Conservation (phyloP, 306 rosid species). For the Dryas alaskensis region DNA sequence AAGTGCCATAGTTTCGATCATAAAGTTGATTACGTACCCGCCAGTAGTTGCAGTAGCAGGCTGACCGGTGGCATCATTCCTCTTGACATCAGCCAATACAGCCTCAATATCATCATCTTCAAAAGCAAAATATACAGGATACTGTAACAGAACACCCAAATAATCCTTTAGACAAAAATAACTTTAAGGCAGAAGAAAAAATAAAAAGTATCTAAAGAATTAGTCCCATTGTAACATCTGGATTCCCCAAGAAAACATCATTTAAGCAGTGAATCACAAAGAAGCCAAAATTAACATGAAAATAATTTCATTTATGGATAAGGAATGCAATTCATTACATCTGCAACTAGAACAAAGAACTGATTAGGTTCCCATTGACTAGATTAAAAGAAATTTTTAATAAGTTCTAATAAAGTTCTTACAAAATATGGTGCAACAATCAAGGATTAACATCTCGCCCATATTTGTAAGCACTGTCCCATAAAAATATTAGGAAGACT, state of each 20-base stretch:
- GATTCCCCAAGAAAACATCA: background rate
- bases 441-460: too few species aligned
- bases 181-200: background rate
- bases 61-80: constrained; percentile 89
- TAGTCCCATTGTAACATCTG: background rate
- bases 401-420: too few species aligned
- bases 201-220: background rate
- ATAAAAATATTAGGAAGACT: too few species aligned
- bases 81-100: constrained; percentile 81
- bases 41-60: constrained; percentile 99
- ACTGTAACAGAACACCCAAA: constrained; percentile 54
- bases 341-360: background rate
- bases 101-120: constrained; percentile 70
- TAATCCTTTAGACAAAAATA: constrained; percentile 7
- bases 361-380: too few species aligned
- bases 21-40: constrained; percentile 60
- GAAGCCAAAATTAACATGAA: background rate
- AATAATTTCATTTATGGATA: background rate
- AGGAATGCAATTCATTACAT: background rate
- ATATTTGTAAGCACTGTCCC: too few species aligned
- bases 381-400: too few species aligned
- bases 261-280: background rate
- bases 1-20: constrained; percentile 9
- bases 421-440: too few species aligned
- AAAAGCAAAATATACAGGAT: constrained; percentile 95